phyloP scores from a whole-genome alignment of 106 monocot species.

The Dioscorea zingiberensis region DNA sequence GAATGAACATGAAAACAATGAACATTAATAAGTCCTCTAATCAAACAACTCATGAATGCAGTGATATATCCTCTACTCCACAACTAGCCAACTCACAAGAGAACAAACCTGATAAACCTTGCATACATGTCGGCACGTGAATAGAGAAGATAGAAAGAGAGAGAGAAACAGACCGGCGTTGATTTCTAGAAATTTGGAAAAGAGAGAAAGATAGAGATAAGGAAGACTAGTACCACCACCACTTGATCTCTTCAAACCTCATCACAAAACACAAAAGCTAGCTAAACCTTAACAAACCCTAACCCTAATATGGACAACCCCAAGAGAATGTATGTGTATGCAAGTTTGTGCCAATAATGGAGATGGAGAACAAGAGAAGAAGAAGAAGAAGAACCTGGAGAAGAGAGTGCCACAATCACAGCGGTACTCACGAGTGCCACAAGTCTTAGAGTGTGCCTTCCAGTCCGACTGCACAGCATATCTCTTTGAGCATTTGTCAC shows the following conservation, averaged over 20 bases:
- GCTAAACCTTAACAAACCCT: conserved; percentile 18
- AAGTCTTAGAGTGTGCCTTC: conserved; percentile 80
- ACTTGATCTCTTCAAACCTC: too few relatives aligned
- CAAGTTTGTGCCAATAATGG: not conserved
- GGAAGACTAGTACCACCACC: too few relatives aligned
- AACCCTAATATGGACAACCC: conserved; percentile 15
- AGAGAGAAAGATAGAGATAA: too few relatives aligned
- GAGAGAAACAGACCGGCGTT: conserved; percentile 3
- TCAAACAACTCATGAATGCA: not conserved
- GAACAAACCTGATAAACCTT: conserved; percentile 14
- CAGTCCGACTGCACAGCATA: conserved; percentile 88
- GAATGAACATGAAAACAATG: not conserved
- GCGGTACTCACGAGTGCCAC: conserved; percentile 80
- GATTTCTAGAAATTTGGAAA: conserved; percentile 9
- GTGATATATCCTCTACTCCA: not conserved
- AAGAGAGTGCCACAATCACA: conserved; percentile 91
- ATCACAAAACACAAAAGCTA: too few relatives aligned
- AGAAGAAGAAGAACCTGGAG: conserved; percentile 24
- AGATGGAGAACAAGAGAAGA: too few relatives aligned
- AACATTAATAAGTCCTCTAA: conserved; percentile 10
- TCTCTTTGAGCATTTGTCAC: conserved; percentile 38
- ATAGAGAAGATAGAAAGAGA: conserved; percentile 1
- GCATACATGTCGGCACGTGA: conserved; percentile 18
- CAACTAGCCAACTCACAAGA: conserved; percentile 19
- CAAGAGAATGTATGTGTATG: not conserved